These are phyloP conservation scores for Pseudisothecium myosuroides DNA, from an alignment of 225 moss, liverwort and hornwort species.

Conservation along the genomic window DNA sequence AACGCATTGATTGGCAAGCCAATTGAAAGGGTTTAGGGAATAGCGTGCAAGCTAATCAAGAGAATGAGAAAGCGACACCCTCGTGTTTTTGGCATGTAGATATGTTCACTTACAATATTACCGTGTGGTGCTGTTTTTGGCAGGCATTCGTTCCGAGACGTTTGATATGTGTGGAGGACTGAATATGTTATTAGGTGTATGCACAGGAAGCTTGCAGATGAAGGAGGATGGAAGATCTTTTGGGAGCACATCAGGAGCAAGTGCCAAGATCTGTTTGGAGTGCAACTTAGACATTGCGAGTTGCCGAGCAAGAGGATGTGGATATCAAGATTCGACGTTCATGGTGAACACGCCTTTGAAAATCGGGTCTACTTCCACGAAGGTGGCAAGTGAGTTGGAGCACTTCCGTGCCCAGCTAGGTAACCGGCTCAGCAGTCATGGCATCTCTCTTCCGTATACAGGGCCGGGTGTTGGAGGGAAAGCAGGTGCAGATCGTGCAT, in stretches of 20 bases:
- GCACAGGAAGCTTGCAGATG: conserved; percentile 16
- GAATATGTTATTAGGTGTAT: neutral
- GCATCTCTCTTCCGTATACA: conserved; percentile 37
- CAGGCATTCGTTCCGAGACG: neutral
- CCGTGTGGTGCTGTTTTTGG: neutral
- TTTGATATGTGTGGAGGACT: neutral
- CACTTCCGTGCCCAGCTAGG: conserved; percentile 44
- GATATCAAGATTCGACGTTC: conserved; percentile 13
- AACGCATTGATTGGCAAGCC: neutral
- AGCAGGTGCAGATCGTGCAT: conserved; percentile 4
- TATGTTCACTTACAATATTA: neutral
- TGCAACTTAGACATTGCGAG: conserved; percentile 17
- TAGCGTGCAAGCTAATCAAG: neutral
- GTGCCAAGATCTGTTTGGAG: conserved; percentile 16
- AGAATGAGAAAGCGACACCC: neutral
- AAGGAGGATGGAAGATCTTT: conserved; percentile 15
- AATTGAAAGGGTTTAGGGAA: neutral
- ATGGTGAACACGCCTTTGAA: conserved; percentile 7
- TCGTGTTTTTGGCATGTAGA: neutral
- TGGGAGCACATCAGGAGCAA: conserved; percentile 13
- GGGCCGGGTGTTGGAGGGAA: conserved; percentile 8
- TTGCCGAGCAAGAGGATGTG: conserved; percentile 31
- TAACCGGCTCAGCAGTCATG: conserved; percentile 37
- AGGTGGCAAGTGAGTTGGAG: conserved; percentile 44
- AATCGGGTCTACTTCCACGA: conserved; percentile 21